Conservation (phyloP, 1,139 yeast genomes). For the Insectozyma bohioensis region DNA sequence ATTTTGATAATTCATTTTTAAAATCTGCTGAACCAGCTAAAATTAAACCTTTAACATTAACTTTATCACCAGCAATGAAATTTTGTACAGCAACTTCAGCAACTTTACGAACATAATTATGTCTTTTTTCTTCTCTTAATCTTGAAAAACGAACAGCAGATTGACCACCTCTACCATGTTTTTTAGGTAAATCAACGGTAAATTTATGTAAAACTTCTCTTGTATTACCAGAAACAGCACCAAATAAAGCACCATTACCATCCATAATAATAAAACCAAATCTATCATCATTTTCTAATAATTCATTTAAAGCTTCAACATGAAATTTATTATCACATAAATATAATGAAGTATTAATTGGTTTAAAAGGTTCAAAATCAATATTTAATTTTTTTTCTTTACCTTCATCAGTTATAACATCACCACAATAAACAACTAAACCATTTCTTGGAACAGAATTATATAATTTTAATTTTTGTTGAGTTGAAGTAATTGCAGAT, state of each 20-base stretch:
- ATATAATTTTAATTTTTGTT: constrained; percentile 90
- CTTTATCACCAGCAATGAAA: constrained; percentile 90
- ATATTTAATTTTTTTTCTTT: constrained; percentile 93
- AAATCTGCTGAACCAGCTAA: constrained; percentile 99
- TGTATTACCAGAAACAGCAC: constrained; percentile 95
- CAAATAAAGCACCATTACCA: constrained; percentile 97
- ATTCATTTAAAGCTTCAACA: constrained; percentile 92
- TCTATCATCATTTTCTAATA: constrained; percentile 91
- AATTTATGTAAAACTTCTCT: constrained; percentile 95
- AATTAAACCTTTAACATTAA: constrained; percentile 89
- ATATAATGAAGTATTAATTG: constrained; percentile 93
- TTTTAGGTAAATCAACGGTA: constrained; percentile 95
- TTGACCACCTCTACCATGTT: constrained; percentile 99
- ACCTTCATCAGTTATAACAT: constrained; percentile 94
- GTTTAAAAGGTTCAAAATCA: constrained; percentile 97
- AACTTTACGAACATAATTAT: constrained; percentile 95
- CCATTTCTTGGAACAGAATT: constrained; percentile 91
- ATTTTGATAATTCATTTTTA: constrained; percentile 88
- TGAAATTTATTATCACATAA: constrained; percentile 98
- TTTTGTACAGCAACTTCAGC: constrained; percentile 98
- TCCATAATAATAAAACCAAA: constrained; percentile 98
- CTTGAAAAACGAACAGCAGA: constrained; percentile 98
- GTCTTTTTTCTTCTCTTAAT: constrained; percentile 98
- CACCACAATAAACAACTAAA: constrained; percentile 96
- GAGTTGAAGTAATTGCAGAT: constrained; percentile 96